Evolutionary conservation across 371 early-diverging fungal genomes (phyloP).

Genomic region (Zopfochytrium polystomum): DNA sequence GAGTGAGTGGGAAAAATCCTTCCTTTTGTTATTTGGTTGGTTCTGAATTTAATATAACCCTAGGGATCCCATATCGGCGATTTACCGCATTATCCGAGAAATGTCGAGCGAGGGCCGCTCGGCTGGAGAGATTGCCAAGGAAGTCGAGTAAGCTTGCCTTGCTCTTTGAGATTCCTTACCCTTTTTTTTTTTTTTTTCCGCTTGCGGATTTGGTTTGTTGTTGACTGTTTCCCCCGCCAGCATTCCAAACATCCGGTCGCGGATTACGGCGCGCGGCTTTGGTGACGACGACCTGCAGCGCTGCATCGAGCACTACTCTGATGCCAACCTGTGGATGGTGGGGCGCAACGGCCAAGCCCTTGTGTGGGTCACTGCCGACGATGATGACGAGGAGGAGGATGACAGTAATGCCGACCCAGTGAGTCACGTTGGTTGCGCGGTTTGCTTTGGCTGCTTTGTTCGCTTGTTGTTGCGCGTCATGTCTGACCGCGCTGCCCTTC

Average conservation of each 20-base stretch:
- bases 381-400: no score
- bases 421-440: no score
- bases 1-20: slow-evolving; percentile 2
- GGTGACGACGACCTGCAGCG: slow-evolving; percentile 69
- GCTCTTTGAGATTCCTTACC: no score
- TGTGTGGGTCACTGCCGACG: slow-evolving; percentile 31
- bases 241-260: slow-evolving; percentile 55
- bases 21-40: not conserved
- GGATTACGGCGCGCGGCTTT: slow-evolving; percentile 72
- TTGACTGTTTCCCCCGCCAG: not conserved
- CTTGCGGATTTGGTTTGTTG: not conserved
- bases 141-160: slow-evolving; percentile 30
- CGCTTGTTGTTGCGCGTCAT: not conserved
- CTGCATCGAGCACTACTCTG: slow-evolving; percentile 66
- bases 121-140: slow-evolving; percentile 28
- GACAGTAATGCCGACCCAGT: slow-evolving; percentile 5
- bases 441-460: not conserved
- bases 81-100: slow-evolving; percentile 66
- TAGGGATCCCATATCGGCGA: slow-evolving; percentile 46
- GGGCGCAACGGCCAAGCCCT: slow-evolving; percentile 63
- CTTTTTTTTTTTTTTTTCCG: slow-evolving; percentile 22
- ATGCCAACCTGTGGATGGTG: slow-evolving; percentile 72
- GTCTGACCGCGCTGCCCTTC: not conserved
- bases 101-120: slow-evolving; percentile 50
- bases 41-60: not conserved